phyloP scores from a whole-genome alignment of 1,139 yeast species.

The Pichiaceae sp. region DNA sequence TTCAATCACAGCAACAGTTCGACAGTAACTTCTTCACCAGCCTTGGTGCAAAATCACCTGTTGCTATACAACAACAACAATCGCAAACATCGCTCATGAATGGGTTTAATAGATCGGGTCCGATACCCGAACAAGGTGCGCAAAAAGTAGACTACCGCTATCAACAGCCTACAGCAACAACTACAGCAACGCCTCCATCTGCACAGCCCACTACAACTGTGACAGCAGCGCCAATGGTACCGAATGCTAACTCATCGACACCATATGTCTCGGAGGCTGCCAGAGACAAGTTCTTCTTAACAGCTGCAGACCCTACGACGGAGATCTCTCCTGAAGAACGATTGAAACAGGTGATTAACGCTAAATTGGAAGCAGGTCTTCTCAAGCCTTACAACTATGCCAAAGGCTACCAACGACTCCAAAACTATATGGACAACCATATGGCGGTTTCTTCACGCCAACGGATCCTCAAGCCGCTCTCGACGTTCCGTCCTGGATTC shows the following conservation, averaged over 20 bases:
- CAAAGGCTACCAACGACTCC: conserved; percentile 84
- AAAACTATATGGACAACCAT: conserved; percentile 85
- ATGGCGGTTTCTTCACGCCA: conserved; percentile 83
- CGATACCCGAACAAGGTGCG: conserved; percentile 2
- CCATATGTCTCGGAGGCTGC: conserved; percentile 71
- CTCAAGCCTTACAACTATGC: conserved; percentile 92
- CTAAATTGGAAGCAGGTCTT: conserved; percentile 89
- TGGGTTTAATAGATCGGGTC: background rate
- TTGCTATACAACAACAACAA: conserved; percentile 7
- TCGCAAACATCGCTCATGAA: background rate
- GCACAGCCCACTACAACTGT: background rate
- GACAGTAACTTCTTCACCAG: background rate
- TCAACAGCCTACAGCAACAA: background rate
- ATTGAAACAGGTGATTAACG: conserved; percentile 89
- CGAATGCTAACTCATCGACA: background rate
- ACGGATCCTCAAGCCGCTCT: conserved; percentile 80
- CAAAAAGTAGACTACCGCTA: background rate
- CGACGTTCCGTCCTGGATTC: conserved; percentile 87
- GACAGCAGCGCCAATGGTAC: background rate
- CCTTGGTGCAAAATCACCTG: conserved; percentile 5
- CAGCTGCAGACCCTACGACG: conserved; percentile 96
- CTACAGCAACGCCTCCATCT: background rate
- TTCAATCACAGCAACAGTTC: conserved; percentile 8
- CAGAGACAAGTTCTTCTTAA: conserved; percentile 83
- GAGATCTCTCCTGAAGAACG: conserved; percentile 94